Conservation (phyloP, 495 filamentous ascomycete genomes). For the Xylaria scruposa region DNA sequence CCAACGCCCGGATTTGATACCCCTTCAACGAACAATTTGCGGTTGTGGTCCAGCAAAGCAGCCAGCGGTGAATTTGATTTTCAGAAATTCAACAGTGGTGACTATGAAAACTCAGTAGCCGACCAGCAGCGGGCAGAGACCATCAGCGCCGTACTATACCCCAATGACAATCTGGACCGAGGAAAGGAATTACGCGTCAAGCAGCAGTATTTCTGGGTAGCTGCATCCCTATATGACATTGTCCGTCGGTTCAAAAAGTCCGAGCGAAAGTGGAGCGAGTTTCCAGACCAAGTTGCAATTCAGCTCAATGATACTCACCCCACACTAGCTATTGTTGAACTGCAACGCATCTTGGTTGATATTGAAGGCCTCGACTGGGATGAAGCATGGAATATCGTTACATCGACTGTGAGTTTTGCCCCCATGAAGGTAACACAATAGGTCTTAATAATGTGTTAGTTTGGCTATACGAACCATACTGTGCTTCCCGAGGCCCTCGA, state of each 20-base stretch:
- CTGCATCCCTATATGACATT: conserved; percentile 94
- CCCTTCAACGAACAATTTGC: conserved; percentile 91
- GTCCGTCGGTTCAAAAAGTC: conserved; percentile 98
- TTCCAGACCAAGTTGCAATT: conserved; percentile 94
- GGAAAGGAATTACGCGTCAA: conserved; percentile 97
- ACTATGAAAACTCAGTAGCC: conserved; percentile 95
- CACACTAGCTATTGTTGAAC: conserved; percentile 92
- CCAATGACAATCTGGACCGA: conserved; percentile 95
- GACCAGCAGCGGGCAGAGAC: conserved; percentile 97
- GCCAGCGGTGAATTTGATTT: conserved; percentile 98
- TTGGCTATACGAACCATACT: conserved; percentile 98
- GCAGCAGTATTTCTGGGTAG: conserved; percentile 99
- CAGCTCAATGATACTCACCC: conserved; percentile 99
- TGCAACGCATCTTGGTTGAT: conserved; percentile 91
- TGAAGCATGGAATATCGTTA: conserved; percentile 84
- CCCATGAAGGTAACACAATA: neutral
- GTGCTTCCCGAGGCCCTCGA: conserved; percentile 96
- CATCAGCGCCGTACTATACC: conserved; percentile 96
- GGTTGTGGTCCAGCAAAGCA: conserved; percentile 96
- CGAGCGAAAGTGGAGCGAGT: conserved; percentile 86
- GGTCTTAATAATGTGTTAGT: conserved; percentile 52
- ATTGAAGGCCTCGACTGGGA: conserved; percentile 92
- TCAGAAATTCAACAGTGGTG: conserved; percentile 98
- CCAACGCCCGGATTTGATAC: conserved; percentile 93
- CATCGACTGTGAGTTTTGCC: conserved; percentile 48